A percentile compares a stretch with the other conserved stretches of the same genome.
These are phyloP conservation scores for Pogostemon cablin DNA, from an alignment of 257 asterid species.

Conservation along the genomic window DNA sequence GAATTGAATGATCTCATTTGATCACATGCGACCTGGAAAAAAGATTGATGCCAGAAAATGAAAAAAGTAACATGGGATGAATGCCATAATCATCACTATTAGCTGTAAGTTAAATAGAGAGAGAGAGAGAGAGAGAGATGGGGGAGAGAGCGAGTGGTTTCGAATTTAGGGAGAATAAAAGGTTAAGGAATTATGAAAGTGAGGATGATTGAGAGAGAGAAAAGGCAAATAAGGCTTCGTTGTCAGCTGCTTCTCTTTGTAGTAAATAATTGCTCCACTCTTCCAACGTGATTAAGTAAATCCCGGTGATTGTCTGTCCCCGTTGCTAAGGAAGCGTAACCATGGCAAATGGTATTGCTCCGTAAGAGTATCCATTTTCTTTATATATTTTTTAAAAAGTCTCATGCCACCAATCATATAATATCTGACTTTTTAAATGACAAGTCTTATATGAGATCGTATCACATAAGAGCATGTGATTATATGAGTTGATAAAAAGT, in stretches of 20 bases:
- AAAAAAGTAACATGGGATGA: slow-evolving; percentile 34
- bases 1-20: too few species aligned
- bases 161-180: slow-evolving; percentile 32
- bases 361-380: too few species aligned
- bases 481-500: too few species aligned
- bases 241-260: slow-evolving; percentile 46
- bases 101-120: slow-evolving; percentile 33
- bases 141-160: slow-evolving; percentile 25
- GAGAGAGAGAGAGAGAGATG: not conserved
- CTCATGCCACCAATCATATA: too few species aligned
- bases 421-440: too few species aligned
- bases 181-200: slow-evolving; percentile 42
- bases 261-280: slow-evolving; percentile 42
- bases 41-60: slow-evolving; percentile 23
- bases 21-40: not conserved
- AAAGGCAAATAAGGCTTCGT: slow-evolving; percentile 29
- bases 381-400: too few species aligned
- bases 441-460: too few species aligned
- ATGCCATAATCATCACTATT: slow-evolving; percentile 40
- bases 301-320: too few species aligned
- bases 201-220: slow-evolving; percentile 44
- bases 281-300: too few species aligned
- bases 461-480: too few species aligned
- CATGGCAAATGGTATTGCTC: too few species aligned
- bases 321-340: too few species aligned